Evolutionary conservation across 352 stramenopile genomes (phyloP), one percentile per base, ranked within the genome.

Genomic region (Phytophthora sp.): DNA sequence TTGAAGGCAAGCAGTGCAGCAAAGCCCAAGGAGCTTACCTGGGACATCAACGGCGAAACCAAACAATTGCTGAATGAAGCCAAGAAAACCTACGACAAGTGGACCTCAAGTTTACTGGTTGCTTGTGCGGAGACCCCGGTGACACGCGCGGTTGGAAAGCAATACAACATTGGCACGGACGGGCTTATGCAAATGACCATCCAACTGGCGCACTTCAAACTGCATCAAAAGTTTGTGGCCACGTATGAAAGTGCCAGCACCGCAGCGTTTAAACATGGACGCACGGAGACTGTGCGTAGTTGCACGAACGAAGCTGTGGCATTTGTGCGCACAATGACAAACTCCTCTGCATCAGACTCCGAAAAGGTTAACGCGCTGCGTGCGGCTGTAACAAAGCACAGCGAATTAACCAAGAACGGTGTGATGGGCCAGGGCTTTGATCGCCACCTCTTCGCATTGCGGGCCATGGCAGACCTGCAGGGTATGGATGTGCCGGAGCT

Each of bases 181-280:
- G 90, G 89, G n/a, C 74, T 96, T 59, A 93, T 96, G 87, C 90
- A 97, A 68, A 96, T 97, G 88, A 76, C 85, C 13, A 95, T 97
- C 56, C 90, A 97, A 70, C 66, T 97, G 21, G 90, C 88, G 58
- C 87, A 96, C 72, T 94, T 82, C 66, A 87, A 88, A 69, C 64
- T 93, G 24, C 84, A 96, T 61, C 62, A 90, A 38, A 76, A 66
- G 60, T 95, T 95, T 61, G 86, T 91, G 12, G 65, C 90, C 26
- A 97, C 90, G 27, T 97, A 97, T 69, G 90, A 97, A 65, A 88
- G 74, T 21, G 88, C 88, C 10, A 95, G 84, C 61, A 97, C 91
- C 24, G 89, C 89, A 0, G 91, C 88, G n/a, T 97, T 97, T 61
- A 96, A 96, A 76, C 91, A 97, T 58, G 91, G 91, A 27, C 83